Evolutionary conservation across 257 asterid genomes (phyloP).

Genomic region (Buddleja alternifolia): DNA sequence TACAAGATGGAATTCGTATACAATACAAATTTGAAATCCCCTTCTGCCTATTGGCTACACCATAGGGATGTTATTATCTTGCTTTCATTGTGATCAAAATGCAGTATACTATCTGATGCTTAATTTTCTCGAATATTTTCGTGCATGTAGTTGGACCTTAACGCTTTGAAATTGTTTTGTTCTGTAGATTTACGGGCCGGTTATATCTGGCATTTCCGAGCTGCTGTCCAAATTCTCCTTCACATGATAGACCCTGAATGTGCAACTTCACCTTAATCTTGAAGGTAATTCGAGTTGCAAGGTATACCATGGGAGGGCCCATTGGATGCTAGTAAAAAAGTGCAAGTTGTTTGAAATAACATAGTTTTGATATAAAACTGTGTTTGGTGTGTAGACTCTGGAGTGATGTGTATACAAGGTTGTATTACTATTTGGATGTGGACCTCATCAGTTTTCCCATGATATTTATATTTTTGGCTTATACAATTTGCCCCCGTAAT

Average conservation of each 20-base stretch:
- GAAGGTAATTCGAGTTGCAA: not conserved
- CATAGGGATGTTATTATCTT: not conserved
- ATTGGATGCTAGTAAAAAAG: not conserved
- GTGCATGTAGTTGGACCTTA: not conserved
- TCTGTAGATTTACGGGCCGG: slow-evolving; percentile 70
- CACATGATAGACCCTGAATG: slow-evolving; percentile 45
- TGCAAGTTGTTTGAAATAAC: slow-evolving; percentile 13
- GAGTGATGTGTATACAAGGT: slow-evolving; percentile 25
- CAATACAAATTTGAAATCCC: not conserved
- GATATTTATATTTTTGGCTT: no score
- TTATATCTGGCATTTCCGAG: slow-evolving; percentile 74
- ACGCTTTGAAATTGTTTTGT: slow-evolving; percentile 12
- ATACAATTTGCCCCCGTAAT: no score
- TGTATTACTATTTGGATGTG: slow-evolving; percentile 15
- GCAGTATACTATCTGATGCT: not conserved
- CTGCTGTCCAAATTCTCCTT: slow-evolving; percentile 80
- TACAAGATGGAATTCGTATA: not conserved
- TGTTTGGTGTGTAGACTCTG: slow-evolving; percentile 11
- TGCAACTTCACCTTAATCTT: not conserved
- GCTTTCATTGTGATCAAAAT: not conserved
- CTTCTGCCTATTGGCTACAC: not conserved
- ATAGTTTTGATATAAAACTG: not conserved
- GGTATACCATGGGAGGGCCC: not conserved
- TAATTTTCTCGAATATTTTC: not conserved
- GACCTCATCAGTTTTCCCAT: slow-evolving; percentile 17